phyloP scores from a whole-genome alignment of 306 rosid genomes.

The Dalbergia cultrata region DNA sequence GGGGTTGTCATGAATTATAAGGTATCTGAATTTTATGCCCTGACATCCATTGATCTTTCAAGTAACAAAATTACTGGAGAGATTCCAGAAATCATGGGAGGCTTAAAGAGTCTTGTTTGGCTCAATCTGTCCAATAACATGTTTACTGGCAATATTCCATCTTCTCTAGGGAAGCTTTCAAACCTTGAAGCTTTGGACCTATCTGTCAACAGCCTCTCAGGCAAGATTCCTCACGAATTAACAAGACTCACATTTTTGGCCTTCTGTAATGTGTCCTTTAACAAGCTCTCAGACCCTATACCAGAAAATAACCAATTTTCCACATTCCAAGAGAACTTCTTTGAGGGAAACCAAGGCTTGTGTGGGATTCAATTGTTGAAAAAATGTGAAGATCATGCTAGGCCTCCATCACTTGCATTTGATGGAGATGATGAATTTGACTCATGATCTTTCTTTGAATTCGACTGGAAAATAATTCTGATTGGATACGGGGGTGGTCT shows the following conservation, averaged over 20 bases:
- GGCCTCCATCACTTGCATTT: background rate
- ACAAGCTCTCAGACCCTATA: constrained; percentile 40
- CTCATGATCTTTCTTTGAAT: background rate
- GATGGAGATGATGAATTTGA: constrained; percentile 29
- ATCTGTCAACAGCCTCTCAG: constrained; percentile 39
- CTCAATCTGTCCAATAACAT: constrained; percentile 46
- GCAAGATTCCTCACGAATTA: constrained; percentile 40
- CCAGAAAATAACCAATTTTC: constrained; percentile 38
- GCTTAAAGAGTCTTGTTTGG: constrained; percentile 11
- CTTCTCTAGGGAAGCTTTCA: constrained; percentile 43
- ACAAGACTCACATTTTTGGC: constrained; percentile 38
- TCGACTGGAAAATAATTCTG: constrained; percentile 17
- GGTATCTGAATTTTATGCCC: background rate
- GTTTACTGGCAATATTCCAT: constrained; percentile 42
- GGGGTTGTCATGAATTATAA: constrained; percentile 16
- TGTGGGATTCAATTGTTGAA: constrained; percentile 42
- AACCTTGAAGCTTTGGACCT: constrained; percentile 46
- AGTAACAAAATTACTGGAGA: constrained; percentile 43
- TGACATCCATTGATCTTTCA: constrained; percentile 45
- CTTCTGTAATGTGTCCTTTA: constrained; percentile 40
- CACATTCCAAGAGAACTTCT: constrained; percentile 29
- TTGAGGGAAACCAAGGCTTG: constrained; percentile 40
- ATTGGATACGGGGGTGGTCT: constrained; percentile 41
- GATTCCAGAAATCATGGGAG: constrained; percentile 31
- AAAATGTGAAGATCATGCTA: constrained; percentile 2